Percentiles rank a stretch among this genome's conserved stretches.
These are phyloP conservation scores for Fusarium domesticum DNA, from an alignment of 2,329 filamentous ascomycete genomes.

Conservation along the genomic window DNA sequence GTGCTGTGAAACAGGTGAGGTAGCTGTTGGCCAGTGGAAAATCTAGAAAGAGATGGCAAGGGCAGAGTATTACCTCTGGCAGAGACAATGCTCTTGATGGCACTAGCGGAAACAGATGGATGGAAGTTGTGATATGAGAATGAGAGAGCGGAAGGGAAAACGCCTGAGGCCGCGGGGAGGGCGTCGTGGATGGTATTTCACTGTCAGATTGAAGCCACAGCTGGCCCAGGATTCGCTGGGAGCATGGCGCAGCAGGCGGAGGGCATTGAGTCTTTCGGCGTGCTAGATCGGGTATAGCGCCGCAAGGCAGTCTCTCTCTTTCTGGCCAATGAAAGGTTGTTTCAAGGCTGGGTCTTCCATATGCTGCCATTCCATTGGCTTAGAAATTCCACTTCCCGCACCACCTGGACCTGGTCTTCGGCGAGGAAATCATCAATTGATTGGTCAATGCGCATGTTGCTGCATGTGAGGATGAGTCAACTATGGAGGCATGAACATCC, in stretches of 20 bases:
- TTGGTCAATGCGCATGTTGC: constrained; percentile 33
- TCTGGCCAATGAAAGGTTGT: constrained; percentile 29
- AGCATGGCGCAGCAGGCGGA: constrained; percentile 33
- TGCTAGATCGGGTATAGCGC: constrained; percentile 41
- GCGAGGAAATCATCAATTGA: constrained; percentile 30
- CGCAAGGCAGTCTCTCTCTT: constrained; percentile 1
- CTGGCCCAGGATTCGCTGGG: constrained; percentile 12
- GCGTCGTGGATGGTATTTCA: constrained; percentile 38
- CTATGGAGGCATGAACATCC: constrained; percentile 4
- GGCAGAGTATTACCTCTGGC: no score
- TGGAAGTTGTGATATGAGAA: constrained; percentile 7
- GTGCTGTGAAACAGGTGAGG: no score
- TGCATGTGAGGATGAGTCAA: constrained; percentile 33
- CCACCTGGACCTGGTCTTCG: constrained; percentile 32
- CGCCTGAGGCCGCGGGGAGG: constrained; percentile 34
- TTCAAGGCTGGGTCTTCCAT: constrained; percentile 7
- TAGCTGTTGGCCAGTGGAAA: no score
- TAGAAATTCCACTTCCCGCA: constrained; percentile 23
- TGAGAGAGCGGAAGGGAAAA: constrained; percentile 21
- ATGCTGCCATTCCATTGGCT: constrained; percentile 28
- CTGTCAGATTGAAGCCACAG: constrained; percentile 25
- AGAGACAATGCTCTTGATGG: neutral
- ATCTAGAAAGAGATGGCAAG: no score
- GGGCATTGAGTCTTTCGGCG: constrained; percentile 43
- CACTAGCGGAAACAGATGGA: neutral